Evolutionary conservation across 805 yeast species (phyloP).

Genomic region (Candida boidinii): DNA sequence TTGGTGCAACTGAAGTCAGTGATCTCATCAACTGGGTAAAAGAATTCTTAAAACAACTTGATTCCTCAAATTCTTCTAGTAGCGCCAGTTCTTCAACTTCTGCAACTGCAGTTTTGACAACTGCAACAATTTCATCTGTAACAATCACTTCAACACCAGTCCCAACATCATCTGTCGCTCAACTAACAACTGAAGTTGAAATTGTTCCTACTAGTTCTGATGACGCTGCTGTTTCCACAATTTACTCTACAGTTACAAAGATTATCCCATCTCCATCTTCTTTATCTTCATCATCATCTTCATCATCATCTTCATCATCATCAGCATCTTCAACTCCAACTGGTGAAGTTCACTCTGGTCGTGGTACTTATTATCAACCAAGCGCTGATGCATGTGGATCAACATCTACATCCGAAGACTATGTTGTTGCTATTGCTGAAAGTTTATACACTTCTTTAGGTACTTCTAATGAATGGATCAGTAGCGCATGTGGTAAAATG

Average conservation of each 20-base stretch:
- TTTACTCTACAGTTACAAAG: not conserved
- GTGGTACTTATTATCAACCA: slow-evolving; percentile 42
- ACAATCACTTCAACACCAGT: not conserved
- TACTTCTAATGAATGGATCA: slow-evolving; percentile 17
- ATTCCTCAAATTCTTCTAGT: not conserved
- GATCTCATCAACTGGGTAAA: not conserved
- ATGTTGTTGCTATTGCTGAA: slow-evolving; percentile 41
- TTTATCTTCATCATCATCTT: slow-evolving; percentile 2
- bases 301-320: slow-evolving; percentile 5
- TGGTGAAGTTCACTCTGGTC: slow-evolving; percentile 22
- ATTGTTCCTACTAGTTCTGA: slow-evolving; percentile 4
- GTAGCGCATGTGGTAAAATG: slow-evolving; percentile 40
- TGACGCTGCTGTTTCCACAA: slow-evolving; percentile 1
- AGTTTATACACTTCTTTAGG: slow-evolving; percentile 24
- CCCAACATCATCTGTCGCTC: not conserved
- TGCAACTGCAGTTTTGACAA: not conserved
- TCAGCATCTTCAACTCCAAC: slow-evolving; percentile 1
- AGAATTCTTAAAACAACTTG: too few relatives aligned
- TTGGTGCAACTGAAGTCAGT: not conserved
- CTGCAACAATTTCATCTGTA: not conserved
- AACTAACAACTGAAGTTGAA: not conserved
- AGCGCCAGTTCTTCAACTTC: not conserved
- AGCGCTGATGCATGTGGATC: slow-evolving; percentile 45
- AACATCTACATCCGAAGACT: slow-evolving; percentile 30
- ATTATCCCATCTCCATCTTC: slow-evolving; percentile 4